These are phyloP conservation scores for Ceratocystis variospora DNA, from an alignment of 2,329 filamentous ascomycete genomes.

Conservation along the genomic window DNA sequence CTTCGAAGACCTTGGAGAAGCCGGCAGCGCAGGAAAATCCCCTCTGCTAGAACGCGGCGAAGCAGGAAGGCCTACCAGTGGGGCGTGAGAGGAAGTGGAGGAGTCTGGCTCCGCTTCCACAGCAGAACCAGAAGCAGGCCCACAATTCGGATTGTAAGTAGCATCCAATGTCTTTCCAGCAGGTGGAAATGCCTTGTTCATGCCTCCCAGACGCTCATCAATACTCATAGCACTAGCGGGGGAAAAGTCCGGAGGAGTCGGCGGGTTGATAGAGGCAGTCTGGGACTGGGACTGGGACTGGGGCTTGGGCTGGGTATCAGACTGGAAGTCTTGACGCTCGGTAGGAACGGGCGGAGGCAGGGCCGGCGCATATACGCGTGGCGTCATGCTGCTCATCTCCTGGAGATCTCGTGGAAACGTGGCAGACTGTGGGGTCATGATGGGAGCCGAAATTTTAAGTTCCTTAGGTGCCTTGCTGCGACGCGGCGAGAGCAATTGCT, in stretches of 20 bases:
- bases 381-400: slow-evolving; percentile 45
- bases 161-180: neutral
- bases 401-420: slow-evolving; percentile 44
- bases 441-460: slow-evolving; percentile 49
- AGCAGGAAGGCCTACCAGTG: slow-evolving; percentile 35
- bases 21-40: slow-evolving; percentile 25
- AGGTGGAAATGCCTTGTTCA: neutral
- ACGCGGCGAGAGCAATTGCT: slow-evolving; percentile 46
- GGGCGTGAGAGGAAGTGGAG: slow-evolving; percentile 34
- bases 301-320: slow-evolving; percentile 27
- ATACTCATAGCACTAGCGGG: slow-evolving; percentile 31
- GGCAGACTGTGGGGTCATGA: slow-evolving; percentile 48
- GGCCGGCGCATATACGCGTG: slow-evolving; percentile 43
- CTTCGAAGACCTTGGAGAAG: slow-evolving; percentile 15
- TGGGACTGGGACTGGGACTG: neutral
- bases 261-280: neutral
- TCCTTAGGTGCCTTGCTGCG: slow-evolving; percentile 34
- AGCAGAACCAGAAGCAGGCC: neutral
- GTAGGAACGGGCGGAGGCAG: slow-evolving; percentile 36
- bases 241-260: slow-evolving; percentile 34
- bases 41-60: slow-evolving; percentile 26
- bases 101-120: slow-evolving; percentile 30
- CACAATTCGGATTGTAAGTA: neutral
- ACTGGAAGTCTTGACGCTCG: slow-evolving; percentile 25
- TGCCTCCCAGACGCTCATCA: slow-evolving; percentile 34